Percentiles rank a stretch among this genome's conserved stretches.
Evolutionary conservation across 768 basidiomycete species (phyloP).

Genomic region (Mrakia hoshinonis): DNA sequence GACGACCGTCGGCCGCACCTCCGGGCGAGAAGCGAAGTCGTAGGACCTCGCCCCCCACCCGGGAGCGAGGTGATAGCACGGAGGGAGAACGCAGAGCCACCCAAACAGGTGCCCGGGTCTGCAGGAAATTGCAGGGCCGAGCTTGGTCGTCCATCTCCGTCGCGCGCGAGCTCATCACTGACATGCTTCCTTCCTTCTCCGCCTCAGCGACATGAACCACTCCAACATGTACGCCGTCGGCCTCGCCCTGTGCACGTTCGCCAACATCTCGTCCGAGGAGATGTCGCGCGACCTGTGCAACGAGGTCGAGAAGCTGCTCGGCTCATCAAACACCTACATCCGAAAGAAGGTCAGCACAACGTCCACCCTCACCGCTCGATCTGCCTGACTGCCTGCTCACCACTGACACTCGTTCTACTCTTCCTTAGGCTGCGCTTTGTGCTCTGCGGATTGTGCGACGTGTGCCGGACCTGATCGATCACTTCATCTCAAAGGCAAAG

Average conservation of each 20-base stretch:
- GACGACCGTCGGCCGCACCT: too few species aligned
- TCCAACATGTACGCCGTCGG: constrained; percentile 98
- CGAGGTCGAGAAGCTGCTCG: constrained; percentile 93
- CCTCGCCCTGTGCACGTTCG: constrained; percentile 92
- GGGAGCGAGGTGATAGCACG: too few species aligned
- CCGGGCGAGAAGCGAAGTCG: too few species aligned
- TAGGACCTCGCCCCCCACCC: too few species aligned
- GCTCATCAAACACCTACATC: constrained; percentile 96
- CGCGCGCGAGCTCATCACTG: not conserved
- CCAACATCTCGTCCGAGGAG: constrained; percentile 97
- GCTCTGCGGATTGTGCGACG: constrained; percentile 88
- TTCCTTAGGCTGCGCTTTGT: constrained; percentile 78
- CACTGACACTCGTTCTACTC: not conserved
- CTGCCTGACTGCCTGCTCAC: too few species aligned
- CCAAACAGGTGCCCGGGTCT: too few species aligned
- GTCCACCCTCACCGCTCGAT: not conserved
- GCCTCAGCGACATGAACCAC: constrained; percentile 90
- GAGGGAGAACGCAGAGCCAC: too few species aligned
- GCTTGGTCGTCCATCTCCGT: constrained; percentile 8
- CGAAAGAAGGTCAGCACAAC: constrained; percentile 74
- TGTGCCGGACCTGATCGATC: constrained; percentile 89
- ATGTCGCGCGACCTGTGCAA: constrained; percentile 98
- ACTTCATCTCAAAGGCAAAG: constrained; percentile 80
- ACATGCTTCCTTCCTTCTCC: not conserved
- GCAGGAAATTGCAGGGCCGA: too few species aligned